These are phyloP conservation scores for Tilletiaria anomala DNA, from an alignment of 1,284 basidiomycete species.

Conservation along the genomic window DNA sequence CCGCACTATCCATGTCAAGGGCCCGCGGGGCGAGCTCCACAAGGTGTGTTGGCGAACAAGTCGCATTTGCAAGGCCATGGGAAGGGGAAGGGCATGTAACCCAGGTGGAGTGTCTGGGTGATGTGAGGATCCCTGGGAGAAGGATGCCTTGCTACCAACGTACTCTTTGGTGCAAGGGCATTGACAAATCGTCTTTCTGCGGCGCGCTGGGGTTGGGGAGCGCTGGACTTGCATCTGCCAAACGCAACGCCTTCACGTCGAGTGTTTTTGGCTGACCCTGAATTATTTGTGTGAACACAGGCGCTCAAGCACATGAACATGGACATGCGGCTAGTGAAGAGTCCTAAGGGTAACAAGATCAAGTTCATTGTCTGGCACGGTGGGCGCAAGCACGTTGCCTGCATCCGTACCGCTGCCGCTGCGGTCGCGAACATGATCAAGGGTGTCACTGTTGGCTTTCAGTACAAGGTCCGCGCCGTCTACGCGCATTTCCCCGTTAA, in stretches of 20 bases:
- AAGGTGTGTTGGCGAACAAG: conserved; percentile 36
- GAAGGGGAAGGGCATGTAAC: neutral
- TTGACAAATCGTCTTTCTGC: neutral
- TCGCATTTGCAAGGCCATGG: neutral
- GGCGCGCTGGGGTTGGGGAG: too few relatives aligned
- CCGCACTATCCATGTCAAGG: conserved; percentile 37
- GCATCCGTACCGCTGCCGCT: conserved; percentile 87
- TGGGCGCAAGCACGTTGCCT: conserved; percentile 94
- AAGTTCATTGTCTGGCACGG: conserved; percentile 95
- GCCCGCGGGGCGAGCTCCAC: conserved; percentile 35
- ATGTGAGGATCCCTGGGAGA: neutral
- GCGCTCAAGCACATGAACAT: conserved; percentile 39
- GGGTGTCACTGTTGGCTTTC: conserved; percentile 48
- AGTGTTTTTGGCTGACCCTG: too few relatives aligned
- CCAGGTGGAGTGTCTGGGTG: neutral
- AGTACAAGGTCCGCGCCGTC: conserved; percentile 77
- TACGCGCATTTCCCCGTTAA: conserved; percentile 99
- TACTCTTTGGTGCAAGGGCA: neutral
- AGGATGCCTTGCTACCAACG: neutral
- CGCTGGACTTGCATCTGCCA: too few relatives aligned
- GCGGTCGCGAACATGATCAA: conserved; percentile 94
- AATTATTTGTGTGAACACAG: conserved; percentile 10
- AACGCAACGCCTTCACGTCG: too few relatives aligned
- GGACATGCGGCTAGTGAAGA: conserved; percentile 41
- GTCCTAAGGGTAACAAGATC: conserved; percentile 53